These are phyloP conservation scores for Malassezia caprae DNA, from an alignment of 1,284 basidiomycete genomes.

Conservation along the genomic window DNA sequence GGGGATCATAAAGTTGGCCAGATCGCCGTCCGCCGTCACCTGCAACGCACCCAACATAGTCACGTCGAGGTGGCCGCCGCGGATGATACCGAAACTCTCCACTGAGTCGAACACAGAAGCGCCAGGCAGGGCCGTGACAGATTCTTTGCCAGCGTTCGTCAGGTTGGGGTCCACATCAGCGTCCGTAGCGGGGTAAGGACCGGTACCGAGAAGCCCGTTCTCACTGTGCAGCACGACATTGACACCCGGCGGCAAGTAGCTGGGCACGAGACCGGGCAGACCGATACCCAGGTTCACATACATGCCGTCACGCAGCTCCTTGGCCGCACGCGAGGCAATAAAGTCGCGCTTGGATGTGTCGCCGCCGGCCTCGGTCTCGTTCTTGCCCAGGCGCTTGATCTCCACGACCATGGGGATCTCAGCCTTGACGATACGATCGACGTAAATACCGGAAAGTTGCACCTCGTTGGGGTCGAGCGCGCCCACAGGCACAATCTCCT, in stretches of 20 bases:
- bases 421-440: conserved; percentile 34
- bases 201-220: conserved; percentile 45
- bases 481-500: conserved; percentile 40
- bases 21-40: conserved; percentile 83
- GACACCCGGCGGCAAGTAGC: conserved; percentile 36
- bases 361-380: not conserved
- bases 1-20: conserved; percentile 97
- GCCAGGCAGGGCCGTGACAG: conserved; percentile 65
- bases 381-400: conserved; percentile 26
- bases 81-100: conserved; percentile 91
- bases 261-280: conserved; percentile 42
- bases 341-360: conserved; percentile 28
- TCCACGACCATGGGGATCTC: conserved; percentile 36
- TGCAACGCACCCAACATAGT: conserved; percentile 87
- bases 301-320: conserved; percentile 41
- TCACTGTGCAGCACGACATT: conserved; percentile 38
- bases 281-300: conserved; percentile 45
- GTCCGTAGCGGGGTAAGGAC: conserved; percentile 35
- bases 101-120: conserved; percentile 83
- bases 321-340: conserved; percentile 36
- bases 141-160: conserved; percentile 78
- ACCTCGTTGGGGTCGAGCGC: conserved; percentile 30
- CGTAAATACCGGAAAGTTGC: conserved; percentile 40
- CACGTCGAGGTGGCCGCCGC: conserved; percentile 83
- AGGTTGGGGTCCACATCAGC: conserved; percentile 44